Evolutionary conservation across 2,329 filamentous ascomycete genomes (phyloP).

Genomic region (Diaporthe velutina): DNA sequence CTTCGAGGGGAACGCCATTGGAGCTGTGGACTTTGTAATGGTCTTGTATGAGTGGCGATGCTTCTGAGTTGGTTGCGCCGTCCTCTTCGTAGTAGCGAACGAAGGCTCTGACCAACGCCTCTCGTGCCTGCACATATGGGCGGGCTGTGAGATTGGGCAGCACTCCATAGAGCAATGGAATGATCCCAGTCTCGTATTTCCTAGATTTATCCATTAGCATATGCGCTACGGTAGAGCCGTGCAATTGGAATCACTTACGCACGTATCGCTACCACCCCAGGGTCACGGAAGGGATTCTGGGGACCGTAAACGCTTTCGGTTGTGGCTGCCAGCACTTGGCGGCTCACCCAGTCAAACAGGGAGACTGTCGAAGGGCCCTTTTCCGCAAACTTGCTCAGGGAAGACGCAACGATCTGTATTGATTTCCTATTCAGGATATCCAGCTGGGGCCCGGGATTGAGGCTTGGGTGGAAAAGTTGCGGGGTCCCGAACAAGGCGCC

Average conservation of each 20-base stretch:
- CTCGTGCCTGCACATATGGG: too few relatives aligned
- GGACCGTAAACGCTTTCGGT: background rate
- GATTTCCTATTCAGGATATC: background rate
- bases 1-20: constrained; percentile 36
- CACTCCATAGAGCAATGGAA: too few relatives aligned
- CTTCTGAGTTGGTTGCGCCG: constrained; percentile 35
- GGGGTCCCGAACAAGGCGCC: background rate
- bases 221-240: background rate
- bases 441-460: background rate
- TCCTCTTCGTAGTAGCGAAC: too few relatives aligned
- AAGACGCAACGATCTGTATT: background rate
- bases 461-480: background rate
- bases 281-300: background rate
- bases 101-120: too few relatives aligned
- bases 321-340: background rate
- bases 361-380: background rate
- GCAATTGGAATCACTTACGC: background rate
- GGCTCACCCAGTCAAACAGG: background rate
- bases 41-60: constrained; percentile 39
- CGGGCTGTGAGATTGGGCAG: too few relatives aligned
- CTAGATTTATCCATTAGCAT: too few relatives aligned
- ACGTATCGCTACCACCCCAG: background rate
- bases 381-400: background rate
- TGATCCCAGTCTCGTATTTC: too few relatives aligned
- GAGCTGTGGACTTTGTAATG: too few relatives aligned